These are phyloP conservation scores for Fusarium graminum DNA, from an alignment of 2,329 filamentous ascomycete genomes.

Conservation along the genomic window DNA sequence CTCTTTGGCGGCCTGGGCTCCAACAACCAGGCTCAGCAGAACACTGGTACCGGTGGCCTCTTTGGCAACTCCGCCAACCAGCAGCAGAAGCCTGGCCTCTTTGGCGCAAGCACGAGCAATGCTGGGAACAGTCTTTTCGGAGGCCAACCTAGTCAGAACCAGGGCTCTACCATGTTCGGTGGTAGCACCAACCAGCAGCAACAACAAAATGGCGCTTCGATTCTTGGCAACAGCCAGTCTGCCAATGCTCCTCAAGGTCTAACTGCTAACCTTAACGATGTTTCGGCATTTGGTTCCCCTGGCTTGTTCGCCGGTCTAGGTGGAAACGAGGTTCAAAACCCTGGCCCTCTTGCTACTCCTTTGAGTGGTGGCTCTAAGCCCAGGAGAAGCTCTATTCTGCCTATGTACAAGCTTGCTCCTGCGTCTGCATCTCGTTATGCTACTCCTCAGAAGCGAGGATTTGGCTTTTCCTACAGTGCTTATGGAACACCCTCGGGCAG, in stretches of 20 bases:
- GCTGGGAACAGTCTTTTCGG: constrained; percentile 69
- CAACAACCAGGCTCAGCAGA: constrained; percentile 55
- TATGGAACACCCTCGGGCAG: constrained; percentile 85
- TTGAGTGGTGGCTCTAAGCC: constrained; percentile 80
- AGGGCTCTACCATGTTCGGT: constrained; percentile 61
- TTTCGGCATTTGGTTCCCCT: constrained; percentile 90
- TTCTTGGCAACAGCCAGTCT: constrained; percentile 68
- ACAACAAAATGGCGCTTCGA: constrained; percentile 64
- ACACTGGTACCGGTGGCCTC: constrained; percentile 58
- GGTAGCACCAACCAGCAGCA: constrained; percentile 63
- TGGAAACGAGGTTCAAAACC: constrained; percentile 73
- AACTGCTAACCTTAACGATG: constrained; percentile 83
- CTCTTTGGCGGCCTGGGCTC: constrained; percentile 59
- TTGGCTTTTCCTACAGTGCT: constrained; percentile 92
- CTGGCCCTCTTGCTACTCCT: constrained; percentile 92
- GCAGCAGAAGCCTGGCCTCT: constrained; percentile 62
- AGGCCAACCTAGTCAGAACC: constrained; percentile 60
- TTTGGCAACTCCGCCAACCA: constrained; percentile 62
- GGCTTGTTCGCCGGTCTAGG: constrained; percentile 84
- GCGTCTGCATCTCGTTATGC: constrained; percentile 81
- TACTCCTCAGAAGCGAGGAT: constrained; percentile 88
- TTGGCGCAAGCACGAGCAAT: constrained; percentile 62
- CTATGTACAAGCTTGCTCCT: constrained; percentile 89
- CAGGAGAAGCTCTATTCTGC: constrained; percentile 83
- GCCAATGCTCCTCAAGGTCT: constrained; percentile 72